Evolutionary conservation across 179 eudicot species (phyloP), one percentile per base, ranked within the genome.

Genomic region (Vitellaria paradoxa): DNA sequence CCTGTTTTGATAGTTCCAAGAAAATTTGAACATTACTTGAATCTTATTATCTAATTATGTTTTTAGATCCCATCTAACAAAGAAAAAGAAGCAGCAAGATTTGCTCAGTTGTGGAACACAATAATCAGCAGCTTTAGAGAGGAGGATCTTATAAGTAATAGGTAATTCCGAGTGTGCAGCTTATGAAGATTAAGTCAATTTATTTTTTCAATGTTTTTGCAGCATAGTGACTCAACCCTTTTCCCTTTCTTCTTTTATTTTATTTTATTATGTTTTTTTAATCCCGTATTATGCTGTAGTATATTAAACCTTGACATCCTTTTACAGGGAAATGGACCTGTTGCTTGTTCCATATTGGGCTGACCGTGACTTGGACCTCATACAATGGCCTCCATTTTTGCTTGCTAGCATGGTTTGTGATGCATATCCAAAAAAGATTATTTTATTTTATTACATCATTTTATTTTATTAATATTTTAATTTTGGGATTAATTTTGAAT

Each of bases 261-360:
- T 13, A 13, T 30, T 30, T 30, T 30, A 30, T 30, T 30, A 2
- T 30, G n/a, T 30, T 30, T 9, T 57, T 15, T 13, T 6, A 57
- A 57, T 50, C 55, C 9, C 20, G 18, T 68, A 11, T 60, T 70
- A 40, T 46, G 50, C 37, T 78, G 12, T 61, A 68, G 23, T 55
- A 10, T 73, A 68, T 49, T 52, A 23, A 40, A 30, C 37, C 49
- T 70, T 75, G 30, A 60, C 12, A 23, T 74, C 11, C 30, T 69
- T 72, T 83, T 56, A 9, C 82, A 96, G 99, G 89, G 98, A 96
- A 85, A 92, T 83, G 98, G 97, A 94, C 83, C 83, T 96, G 81
- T 82, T 96, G 88, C 97, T 96, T 68, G 97, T 94, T 80, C 99
- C 99, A 11, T 94, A 96, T 81, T 94, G 95, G 91, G 97, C 99